Conservation (phyloP, 1,139 yeast genomes). For the Schwanniomyces etchellsii region DNA sequence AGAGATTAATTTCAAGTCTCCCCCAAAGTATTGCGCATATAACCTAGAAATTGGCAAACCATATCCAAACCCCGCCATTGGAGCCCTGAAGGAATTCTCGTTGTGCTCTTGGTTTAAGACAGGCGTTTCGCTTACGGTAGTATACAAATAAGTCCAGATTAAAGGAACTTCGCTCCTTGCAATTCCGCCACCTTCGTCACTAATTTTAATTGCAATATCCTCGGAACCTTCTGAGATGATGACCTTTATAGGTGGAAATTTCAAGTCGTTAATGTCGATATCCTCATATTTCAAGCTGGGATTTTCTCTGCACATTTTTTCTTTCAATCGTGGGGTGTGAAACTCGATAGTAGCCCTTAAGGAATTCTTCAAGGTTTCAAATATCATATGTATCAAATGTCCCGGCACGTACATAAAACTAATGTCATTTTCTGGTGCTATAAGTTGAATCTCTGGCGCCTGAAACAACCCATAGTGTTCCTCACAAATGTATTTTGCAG, state of each 20-base stretch:
- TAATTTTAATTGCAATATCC: slow-evolving; percentile 87
- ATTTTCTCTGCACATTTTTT: slow-evolving; percentile 33
- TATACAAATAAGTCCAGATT: slow-evolving; percentile 88
- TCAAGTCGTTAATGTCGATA: slow-evolving; percentile 56
- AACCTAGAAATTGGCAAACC: slow-evolving; percentile 84
- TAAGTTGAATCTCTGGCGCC: slow-evolving; percentile 73
- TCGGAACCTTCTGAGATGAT: slow-evolving; percentile 89
- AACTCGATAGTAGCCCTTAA: slow-evolving; percentile 80
- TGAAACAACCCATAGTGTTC: slow-evolving; percentile 81
- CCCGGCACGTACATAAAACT: slow-evolving; percentile 88
- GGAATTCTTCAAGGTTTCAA: slow-evolving; percentile 80
- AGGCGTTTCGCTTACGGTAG: slow-evolving; percentile 77
- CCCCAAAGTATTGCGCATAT: slow-evolving; percentile 88
- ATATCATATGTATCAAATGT: slow-evolving; percentile 81
- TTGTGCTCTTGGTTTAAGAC: slow-evolving; percentile 53
- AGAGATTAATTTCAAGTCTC: slow-evolving; percentile 78
- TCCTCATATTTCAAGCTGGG: slow-evolving; percentile 38
- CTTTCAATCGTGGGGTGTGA: slow-evolving; percentile 44
- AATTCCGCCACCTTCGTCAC: slow-evolving; percentile 94
- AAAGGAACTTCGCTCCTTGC: slow-evolving; percentile 79
- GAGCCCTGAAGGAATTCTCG: slow-evolving; percentile 68
- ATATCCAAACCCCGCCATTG: slow-evolving; percentile 93
- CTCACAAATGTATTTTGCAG: slow-evolving; percentile 81
- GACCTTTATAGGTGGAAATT: slow-evolving; percentile 79
- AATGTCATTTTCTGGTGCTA: slow-evolving; percentile 62